A percentile compares a stretch with the other conserved stretches of the same genome.
phyloP scores from a whole-genome alignment of 495 filamentous ascomycete genomes.

The Aspergillus sclerotioniger region DNA sequence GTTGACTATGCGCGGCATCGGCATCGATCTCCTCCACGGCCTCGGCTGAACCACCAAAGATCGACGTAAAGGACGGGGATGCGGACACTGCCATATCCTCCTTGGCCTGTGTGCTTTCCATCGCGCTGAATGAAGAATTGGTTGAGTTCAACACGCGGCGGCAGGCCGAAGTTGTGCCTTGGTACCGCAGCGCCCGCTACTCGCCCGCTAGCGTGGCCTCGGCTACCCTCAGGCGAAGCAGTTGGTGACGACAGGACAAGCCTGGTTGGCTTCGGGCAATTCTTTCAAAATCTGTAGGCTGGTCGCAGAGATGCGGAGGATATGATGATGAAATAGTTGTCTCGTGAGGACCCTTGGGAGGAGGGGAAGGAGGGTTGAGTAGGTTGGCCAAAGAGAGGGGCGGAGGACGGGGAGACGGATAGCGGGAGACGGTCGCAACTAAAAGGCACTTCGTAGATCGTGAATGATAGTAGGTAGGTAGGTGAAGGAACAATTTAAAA shows the following conservation, averaged over 20 bases:
- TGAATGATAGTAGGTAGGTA: not conserved
- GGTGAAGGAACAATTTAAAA: not conserved
- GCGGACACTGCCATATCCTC: conserved; percentile 4
- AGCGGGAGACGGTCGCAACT: not conserved
- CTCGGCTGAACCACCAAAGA: conserved; percentile 24
- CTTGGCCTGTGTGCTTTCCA: conserved; percentile 7
- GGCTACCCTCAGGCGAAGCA: not conserved
- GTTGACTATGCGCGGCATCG: conserved; percentile 26
- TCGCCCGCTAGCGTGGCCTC: conserved; percentile 1
- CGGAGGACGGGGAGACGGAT: not conserved
- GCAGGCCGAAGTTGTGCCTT: too few species aligned
- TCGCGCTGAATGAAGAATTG: not conserved
- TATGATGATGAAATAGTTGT: not conserved
- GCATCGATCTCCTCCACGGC: conserved; percentile 15
- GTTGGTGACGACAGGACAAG: not conserved
- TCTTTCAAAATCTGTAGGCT: not conserved
- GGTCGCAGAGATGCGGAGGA: not conserved
- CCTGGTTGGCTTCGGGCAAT: not conserved
- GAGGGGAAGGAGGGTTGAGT: conserved; percentile 1
- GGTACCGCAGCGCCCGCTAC: not conserved
- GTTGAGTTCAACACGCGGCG: too few species aligned
- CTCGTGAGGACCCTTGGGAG: not conserved
- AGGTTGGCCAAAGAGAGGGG: conserved; percentile 1
- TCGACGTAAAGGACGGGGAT: conserved; percentile 18
- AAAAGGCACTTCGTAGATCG: too few species aligned